Conservation (phyloP, 129 eudicot species). For the Flaveria sonorensis region DNA sequence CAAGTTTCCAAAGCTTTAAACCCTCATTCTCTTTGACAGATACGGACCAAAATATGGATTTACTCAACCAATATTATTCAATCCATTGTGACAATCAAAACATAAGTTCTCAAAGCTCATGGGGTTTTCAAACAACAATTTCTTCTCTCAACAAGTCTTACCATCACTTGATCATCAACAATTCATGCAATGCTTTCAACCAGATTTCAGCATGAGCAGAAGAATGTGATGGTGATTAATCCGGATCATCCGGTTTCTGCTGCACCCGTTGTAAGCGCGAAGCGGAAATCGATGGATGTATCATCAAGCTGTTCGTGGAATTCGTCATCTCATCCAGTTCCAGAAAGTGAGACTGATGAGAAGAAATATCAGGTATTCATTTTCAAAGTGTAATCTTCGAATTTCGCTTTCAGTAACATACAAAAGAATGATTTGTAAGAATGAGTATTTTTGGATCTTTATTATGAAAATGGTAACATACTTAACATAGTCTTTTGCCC, state of each 20-base stretch:
- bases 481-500: constrained; percentile 5
- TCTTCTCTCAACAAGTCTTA: constrained; percentile 37
- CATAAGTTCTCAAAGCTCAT: constrained; percentile 38
- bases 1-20: constrained; percentile 48
- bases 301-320: constrained; percentile 51
- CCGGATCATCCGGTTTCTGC: constrained; percentile 11
- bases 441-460: not conserved
- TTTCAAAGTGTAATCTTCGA: no score
- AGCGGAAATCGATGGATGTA: constrained; percentile 57
- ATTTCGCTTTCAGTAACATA: no score
- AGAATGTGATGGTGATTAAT: constrained; percentile 27
- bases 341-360: constrained; percentile 45
- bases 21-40: constrained; percentile 48
- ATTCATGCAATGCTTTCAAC: constrained; percentile 34
- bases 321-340: constrained; percentile 47
- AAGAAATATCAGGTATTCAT: constrained; percentile 42
- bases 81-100: constrained; percentile 36
- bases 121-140: constrained; percentile 48
- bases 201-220: constrained; percentile 35
- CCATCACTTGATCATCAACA: constrained; percentile 31
- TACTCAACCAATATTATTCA: constrained; percentile 42
- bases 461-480: not conserved
- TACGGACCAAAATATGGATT: constrained; percentile 58
- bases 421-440: not conserved
- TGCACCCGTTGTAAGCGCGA: constrained; percentile 34